These are phyloP conservation scores for Mycena pura DNA, from an alignment of 768 basidiomycete species.

Conservation along the genomic window DNA sequence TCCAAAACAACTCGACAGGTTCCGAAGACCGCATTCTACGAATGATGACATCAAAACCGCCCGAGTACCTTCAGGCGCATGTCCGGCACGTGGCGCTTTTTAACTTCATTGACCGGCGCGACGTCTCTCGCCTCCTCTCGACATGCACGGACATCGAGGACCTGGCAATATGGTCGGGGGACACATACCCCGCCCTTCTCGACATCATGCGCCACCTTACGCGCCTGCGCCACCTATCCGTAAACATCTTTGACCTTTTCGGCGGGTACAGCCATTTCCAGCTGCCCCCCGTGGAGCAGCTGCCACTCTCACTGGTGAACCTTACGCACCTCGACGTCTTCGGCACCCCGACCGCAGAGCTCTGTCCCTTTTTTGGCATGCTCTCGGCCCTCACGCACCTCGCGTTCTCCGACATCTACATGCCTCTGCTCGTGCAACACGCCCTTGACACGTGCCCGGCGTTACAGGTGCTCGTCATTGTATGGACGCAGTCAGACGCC, in stretches of 20 bases:
- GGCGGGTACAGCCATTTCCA: neutral
- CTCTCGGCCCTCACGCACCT: slow-evolving; percentile 16
- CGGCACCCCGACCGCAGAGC: neutral
- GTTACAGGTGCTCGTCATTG: slow-evolving; percentile 8
- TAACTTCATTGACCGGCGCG: neutral
- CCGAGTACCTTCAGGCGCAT: slow-evolving; percentile 4
- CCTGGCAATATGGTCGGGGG: slow-evolving; percentile 13
- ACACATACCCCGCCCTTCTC: slow-evolving; percentile 8
- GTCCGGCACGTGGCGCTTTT: slow-evolving; percentile 16
- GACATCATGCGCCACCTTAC: neutral
- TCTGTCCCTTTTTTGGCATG: slow-evolving; percentile 14
- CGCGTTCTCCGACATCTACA: neutral
- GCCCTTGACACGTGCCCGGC: neutral
- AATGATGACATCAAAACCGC: slow-evolving; percentile 11
- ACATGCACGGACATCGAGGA: slow-evolving; percentile 11
- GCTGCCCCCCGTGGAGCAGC: neutral
- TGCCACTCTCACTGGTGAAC: neutral
- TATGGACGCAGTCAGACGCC: neutral
- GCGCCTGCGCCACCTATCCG: slow-evolving; percentile 10
- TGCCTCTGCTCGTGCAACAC: neutral
- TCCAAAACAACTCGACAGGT: neutral
- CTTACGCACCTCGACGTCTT: slow-evolving; percentile 24
- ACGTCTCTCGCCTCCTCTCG: slow-evolving; percentile 3
- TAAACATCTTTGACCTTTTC: slow-evolving; percentile 10
- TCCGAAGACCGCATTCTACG: neutral